Base-by-base conservation (phyloP, 2,329 filamentous ascomycete genomes). In the Ceratocystis huliohia region DNA sequence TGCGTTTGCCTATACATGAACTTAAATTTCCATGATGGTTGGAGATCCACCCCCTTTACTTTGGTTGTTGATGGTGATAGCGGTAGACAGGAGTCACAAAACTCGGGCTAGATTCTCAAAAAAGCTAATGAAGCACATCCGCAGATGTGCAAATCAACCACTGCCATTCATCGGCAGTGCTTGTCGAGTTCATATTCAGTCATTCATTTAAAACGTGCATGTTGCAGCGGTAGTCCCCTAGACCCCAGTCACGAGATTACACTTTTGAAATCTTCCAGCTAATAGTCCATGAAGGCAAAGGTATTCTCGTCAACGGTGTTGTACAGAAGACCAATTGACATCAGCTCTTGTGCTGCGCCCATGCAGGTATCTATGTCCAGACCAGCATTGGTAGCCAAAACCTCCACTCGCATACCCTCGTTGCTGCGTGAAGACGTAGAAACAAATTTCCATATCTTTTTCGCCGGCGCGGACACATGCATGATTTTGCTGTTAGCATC, bases 281-380 rank as follows among this genome's bases (percentile, higher is more conserved):
- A 86, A 69, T 81, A 84, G 68, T 95, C 89, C 68, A 96, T 78
- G 69, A 96, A 79, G 56, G 91, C 90, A 87, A 89, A 97, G 0
- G 93, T 97, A 75, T 89, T 83, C 72, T 97, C 93, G 76, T 97
- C 91, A 5, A 96, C 82, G 8, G 95, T 99, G 33, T 91, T 90
- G 77, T 91, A 99, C 70, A 96, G 89, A 71, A 90, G 74, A 37
- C 91, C 90, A 66, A 84, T 77, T 1, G 80, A 80, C 56, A 91
- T 76, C 72, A 99, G 76, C 76, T 97, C 91, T 71, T 96, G 90
- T 8, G 88, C 85, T n/a, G 86, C 92, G 64, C 82, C 84, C 71
- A 86, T 78, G 15, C 94, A 88, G 59, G 95, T 89, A 30, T 80
- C 80, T 37, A 86, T 76, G 7, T 87, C 80, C 76, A 96, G 76